Percentiles rank a stretch among this genome's conserved stretches.
Evolutionary conservation across 1,284 basidiomycete species (phyloP).

Genomic region (Retiboletus flavoniger): DNA sequence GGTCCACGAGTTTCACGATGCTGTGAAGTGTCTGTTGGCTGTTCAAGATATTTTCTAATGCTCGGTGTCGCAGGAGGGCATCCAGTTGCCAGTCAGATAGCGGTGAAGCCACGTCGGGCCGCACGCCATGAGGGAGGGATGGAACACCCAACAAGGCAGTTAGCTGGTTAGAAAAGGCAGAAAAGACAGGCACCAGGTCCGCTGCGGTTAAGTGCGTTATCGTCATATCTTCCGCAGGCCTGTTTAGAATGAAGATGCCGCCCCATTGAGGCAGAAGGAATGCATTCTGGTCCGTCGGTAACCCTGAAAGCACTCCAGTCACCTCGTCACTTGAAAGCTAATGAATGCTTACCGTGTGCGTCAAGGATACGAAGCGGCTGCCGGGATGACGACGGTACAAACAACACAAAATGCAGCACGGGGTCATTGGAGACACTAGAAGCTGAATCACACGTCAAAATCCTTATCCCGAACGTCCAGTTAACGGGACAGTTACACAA

Average conservation of each 20-base stretch:
- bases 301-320: constrained; percentile 35
- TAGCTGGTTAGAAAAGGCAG: constrained; percentile 75
- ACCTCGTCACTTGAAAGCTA: constrained; percentile 1
- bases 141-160: constrained; percentile 78
- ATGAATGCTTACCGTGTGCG: constrained; percentile 45
- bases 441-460: constrained; percentile 44
- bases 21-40: constrained; percentile 76
- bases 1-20: constrained; percentile 78
- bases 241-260: constrained; percentile 82
- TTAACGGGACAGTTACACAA: constrained; percentile 57
- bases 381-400: constrained; percentile 72
- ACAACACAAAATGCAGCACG: constrained; percentile 90
- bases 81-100: constrained; percentile 80
- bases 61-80: constrained; percentile 69
- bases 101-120: constrained; percentile 21
- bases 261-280: constrained; percentile 98
- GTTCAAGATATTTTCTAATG: constrained; percentile 66
- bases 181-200: constrained; percentile 59
- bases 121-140: constrained; percentile 49
- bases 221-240: constrained; percentile 35
- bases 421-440: constrained; percentile 86
- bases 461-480: not conserved
- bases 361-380: constrained; percentile 73
- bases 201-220: constrained; percentile 40
- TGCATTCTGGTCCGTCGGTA: constrained; percentile 51